Evolutionary conservation across 805 yeast genomes (phyloP).

Genomic region (Kodamaea hsintzibuensis): DNA sequence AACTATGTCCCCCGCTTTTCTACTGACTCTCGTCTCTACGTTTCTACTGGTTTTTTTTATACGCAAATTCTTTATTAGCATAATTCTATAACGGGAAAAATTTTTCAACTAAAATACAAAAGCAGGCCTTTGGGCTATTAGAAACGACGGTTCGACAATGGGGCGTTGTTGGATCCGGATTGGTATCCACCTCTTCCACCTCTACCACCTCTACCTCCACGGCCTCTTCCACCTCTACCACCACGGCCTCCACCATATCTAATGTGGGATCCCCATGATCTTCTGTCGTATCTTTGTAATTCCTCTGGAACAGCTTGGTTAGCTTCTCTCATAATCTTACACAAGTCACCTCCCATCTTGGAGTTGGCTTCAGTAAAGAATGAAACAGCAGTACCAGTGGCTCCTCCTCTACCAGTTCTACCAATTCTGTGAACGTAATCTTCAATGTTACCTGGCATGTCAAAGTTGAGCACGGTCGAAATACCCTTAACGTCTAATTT

Average conservation of each 20-base stretch:
- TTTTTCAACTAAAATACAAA: slow-evolving; percentile 3
- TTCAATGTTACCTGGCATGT: slow-evolving; percentile 97
- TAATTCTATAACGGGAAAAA: slow-evolving; percentile 3
- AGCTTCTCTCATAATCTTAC: slow-evolving; percentile 92
- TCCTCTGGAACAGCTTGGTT: slow-evolving; percentile 86
- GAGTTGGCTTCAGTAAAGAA: slow-evolving; percentile 88
- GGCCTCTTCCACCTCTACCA: slow-evolving; percentile 55
- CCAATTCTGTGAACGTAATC: slow-evolving; percentile 99
- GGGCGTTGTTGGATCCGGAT: slow-evolving; percentile 51
- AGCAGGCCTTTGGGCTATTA: slow-evolving; percentile 14
- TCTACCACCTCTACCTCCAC: slow-evolving; percentile 51
- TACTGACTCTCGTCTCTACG: no score
- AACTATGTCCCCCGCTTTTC: neutral
- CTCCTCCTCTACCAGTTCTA: slow-evolving; percentile 99
- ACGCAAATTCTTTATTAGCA: neutral
- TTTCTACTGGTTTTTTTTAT: neutral
- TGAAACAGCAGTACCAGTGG: slow-evolving; percentile 91
- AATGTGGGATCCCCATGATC: slow-evolving; percentile 64
- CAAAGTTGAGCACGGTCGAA: slow-evolving; percentile 88
- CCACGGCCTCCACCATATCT: slow-evolving; percentile 55
- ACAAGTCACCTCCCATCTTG: slow-evolving; percentile 85
- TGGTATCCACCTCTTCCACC: slow-evolving; percentile 52
- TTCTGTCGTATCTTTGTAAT: slow-evolving; percentile 63
- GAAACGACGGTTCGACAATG: slow-evolving; percentile 47
- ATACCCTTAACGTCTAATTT: slow-evolving; percentile 93